Evolutionary conservation across 1,139 yeast genomes (phyloP), one percentile per base, ranked within the genome.

Genomic region (Sugiyamaella xylanicola): DNA sequence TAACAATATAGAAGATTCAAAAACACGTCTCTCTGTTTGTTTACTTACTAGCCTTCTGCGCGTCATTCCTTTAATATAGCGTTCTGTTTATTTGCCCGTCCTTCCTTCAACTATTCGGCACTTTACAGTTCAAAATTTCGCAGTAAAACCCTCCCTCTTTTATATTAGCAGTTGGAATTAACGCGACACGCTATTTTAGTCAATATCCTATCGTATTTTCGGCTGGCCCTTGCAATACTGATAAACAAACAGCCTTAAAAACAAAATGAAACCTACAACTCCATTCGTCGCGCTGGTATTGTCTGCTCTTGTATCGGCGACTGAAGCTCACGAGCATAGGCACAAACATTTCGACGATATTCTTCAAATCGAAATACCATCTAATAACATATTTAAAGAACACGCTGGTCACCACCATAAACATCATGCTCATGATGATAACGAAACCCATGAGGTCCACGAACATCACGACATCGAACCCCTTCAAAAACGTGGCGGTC

Each of bases 401-500:
- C 49, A 32, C 15, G 17, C 27, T 3, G 2, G 15, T 41, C 37
- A 13, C n/a, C 49, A 32, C 32, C 49, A 45, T 45, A 32, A 32
- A 3, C 49, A 45, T 45, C 49, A 45, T 17, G 35, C 16, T 3
- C 49, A 45, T 27, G 39, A 32, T 19, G 32, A 20, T 9, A 43
- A 43, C 19, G 22, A 43, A n/a, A 43, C 47, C 9, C 20, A 15
- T 43, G 22, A 29, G 3, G 35, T n/a, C 19, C 20, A 37, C 1
- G 41, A 45, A 22, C 37, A 43, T 5, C 4, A 4, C n/a, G 4
- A 22, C 19, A n/a, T 4, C 13, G 11, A 25, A 25, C 29, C 29
- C 25, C 27, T 45, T 19, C 3, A 13, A 7, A 66, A 66, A 49
- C 65, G 72, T 54, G 52, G 57, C 57, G 74, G 73, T 25, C 81